Evolutionary conservation across 192 early-diverging fungal species (phyloP).

Genomic region (Coemansia sp.): DNA sequence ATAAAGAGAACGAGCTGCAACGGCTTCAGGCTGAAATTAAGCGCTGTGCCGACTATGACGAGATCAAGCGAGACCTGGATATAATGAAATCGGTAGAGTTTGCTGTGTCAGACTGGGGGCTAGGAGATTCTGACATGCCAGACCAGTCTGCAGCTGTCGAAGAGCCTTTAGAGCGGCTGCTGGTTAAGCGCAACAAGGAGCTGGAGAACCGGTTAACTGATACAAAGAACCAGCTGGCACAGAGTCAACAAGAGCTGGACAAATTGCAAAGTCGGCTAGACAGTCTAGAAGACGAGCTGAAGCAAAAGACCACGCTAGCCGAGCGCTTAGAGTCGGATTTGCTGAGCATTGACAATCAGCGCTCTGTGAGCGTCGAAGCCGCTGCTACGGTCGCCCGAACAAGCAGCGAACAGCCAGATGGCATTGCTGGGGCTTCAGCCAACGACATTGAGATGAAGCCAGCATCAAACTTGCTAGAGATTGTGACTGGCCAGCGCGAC

Average conservation of each 20-base stretch:
- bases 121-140: slow-evolving; percentile 49
- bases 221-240: slow-evolving; percentile 46
- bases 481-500: slow-evolving; percentile 86
- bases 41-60: slow-evolving; percentile 77
- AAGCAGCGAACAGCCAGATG: background rate
- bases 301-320: slow-evolving; percentile 56
- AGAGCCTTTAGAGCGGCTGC: slow-evolving; percentile 69
- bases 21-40: slow-evolving; percentile 55
- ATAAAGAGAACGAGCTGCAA: slow-evolving; percentile 60
- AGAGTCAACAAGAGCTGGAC: slow-evolving; percentile 13
- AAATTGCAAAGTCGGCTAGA: slow-evolving; percentile 27
- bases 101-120: slow-evolving; percentile 52
- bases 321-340: slow-evolving; percentile 42
- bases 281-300: slow-evolving; percentile 54
- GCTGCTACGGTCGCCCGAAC: background rate
- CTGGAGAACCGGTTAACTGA: slow-evolving; percentile 70
- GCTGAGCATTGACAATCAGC: slow-evolving; percentile 12
- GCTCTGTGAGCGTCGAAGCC: background rate
- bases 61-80: slow-evolving; percentile 81
- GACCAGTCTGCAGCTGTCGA: slow-evolving; percentile 45
- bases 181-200: slow-evolving; percentile 81
- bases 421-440: background rate
- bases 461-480: slow-evolving; percentile 60
- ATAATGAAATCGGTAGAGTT: slow-evolving; percentile 70
- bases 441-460: slow-evolving; percentile 11